phyloP scores from a whole-genome alignment of 768 basidiomycete genomes.

The Rickenella mellea region DNA sequence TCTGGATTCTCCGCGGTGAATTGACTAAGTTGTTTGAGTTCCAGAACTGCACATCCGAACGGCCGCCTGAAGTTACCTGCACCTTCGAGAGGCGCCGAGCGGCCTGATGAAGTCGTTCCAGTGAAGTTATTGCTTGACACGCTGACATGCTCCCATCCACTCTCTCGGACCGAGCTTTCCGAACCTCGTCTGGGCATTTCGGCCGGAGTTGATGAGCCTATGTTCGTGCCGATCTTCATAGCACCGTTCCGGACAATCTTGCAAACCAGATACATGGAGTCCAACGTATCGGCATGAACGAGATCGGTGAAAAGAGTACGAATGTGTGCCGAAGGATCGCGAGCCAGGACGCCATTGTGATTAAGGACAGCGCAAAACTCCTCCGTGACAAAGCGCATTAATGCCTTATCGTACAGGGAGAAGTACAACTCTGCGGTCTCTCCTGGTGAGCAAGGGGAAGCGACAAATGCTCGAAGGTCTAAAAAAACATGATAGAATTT shows the following conservation, averaged over 20 bases:
- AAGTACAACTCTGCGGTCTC: slow-evolving; percentile 93
- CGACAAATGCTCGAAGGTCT: slow-evolving; percentile 87
- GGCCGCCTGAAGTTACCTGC: slow-evolving; percentile 61
- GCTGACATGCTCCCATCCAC: slow-evolving; percentile 14
- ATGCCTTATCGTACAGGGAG: slow-evolving; percentile 81
- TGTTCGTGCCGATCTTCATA: slow-evolving; percentile 59
- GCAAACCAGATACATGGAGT: slow-evolving; percentile 84
- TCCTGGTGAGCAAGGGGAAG: slow-evolving; percentile 80
- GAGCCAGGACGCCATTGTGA: slow-evolving; percentile 82
- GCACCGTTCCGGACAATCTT: slow-evolving; percentile 83
- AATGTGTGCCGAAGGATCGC: slow-evolving; percentile 65
- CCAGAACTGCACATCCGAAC: slow-evolving; percentile 92
- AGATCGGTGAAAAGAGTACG: slow-evolving; percentile 88
- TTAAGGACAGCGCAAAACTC: slow-evolving; percentile 87
- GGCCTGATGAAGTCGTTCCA: slow-evolving; percentile 2
- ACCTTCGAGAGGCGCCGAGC: neutral
- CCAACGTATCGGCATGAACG: slow-evolving; percentile 76
- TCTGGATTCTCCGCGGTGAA: slow-evolving; percentile 58
- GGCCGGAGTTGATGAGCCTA: slow-evolving; percentile 35
- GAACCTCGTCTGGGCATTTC: slow-evolving; percentile 44
- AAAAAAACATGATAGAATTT: slow-evolving; percentile 88
- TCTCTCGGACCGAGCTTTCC: slow-evolving; percentile 35
- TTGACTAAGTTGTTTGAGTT: slow-evolving; percentile 66
- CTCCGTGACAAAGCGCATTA: slow-evolving; percentile 83
- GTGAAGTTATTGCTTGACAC: neutral